phyloP scores from a whole-genome alignment of 2,329 filamentous ascomycete species.

The Ceratocystis huliohia region DNA sequence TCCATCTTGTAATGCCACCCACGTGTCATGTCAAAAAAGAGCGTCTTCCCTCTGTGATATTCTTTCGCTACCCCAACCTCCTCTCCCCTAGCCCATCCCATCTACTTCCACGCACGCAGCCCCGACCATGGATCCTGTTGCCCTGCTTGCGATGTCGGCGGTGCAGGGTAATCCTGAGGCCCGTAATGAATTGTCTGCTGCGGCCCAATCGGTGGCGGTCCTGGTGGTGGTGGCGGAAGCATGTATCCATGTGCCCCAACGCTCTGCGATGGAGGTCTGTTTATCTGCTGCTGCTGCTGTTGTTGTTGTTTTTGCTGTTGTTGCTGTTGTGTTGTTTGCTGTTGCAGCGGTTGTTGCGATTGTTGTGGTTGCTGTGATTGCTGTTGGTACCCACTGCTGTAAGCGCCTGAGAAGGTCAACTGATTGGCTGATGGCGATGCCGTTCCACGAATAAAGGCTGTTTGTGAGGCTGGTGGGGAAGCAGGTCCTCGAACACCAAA shows the following conservation, averaged over 20 bases:
- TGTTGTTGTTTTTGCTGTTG: constrained; percentile 32
- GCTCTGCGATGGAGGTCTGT: constrained; percentile 24
- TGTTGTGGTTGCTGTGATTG: constrained; percentile 27
- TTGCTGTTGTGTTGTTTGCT: constrained; percentile 11
- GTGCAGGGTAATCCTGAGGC: constrained; percentile 27
- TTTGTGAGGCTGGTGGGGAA: constrained; percentile 49
- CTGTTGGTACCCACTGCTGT: constrained; percentile 25
- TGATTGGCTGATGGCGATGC: constrained; percentile 51
- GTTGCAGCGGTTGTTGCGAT: constrained; percentile 37
- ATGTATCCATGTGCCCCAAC: constrained; percentile 47
- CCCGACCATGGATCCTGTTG: constrained; percentile 41
- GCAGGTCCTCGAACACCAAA: constrained; percentile 35
- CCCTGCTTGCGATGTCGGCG: constrained; percentile 30
- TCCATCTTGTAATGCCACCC: no score
- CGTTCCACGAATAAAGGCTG: constrained; percentile 30
- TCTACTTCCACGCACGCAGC: constrained; percentile 40
- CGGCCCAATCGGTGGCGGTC: constrained; percentile 47
- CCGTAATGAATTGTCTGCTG: constrained; percentile 50
- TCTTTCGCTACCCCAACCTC: background rate
- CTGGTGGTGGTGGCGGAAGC: constrained; percentile 50
- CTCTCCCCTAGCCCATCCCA: background rate
- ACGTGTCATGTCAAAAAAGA: background rate
- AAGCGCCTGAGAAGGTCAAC: constrained; percentile 35
- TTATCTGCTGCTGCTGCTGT: constrained; percentile 29
- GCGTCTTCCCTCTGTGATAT: background rate